A percentile compares a stretch with the other conserved stretches of the same genome.
phyloP scores from a whole-genome alignment of 2,329 filamentous ascomycete genomes.

The Colletotrichum siamense region DNA sequence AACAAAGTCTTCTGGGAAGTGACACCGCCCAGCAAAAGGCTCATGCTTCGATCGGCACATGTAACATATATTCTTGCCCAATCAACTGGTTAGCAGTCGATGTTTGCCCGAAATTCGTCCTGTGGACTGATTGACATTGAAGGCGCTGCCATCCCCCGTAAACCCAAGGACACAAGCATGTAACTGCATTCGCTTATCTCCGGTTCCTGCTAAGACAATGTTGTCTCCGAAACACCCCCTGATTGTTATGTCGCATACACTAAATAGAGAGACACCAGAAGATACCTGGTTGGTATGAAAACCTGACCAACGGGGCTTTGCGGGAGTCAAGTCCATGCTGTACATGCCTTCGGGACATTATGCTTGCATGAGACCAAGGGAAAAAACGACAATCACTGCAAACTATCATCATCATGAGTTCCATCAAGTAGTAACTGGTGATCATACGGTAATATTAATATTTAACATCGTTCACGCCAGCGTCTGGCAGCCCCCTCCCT shows the following conservation, averaged over 20 bases:
- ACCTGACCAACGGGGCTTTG: background rate
- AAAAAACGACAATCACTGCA: too few relatives aligned
- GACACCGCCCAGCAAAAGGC: rapidly evolving
- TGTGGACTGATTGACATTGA: too few relatives aligned
- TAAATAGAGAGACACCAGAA: background rate
- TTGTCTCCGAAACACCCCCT: background rate
- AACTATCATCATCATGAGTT: too few relatives aligned
- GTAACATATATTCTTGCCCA: rapidly evolving
- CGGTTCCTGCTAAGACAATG: too few relatives aligned
- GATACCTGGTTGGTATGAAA: background rate
- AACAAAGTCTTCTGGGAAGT: background rate
- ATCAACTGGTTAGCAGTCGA: background rate
- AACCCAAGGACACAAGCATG: too few relatives aligned
- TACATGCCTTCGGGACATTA: background rate
- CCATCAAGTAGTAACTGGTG: background rate
- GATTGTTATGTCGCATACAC: rapidly evolving
- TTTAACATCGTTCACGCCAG: background rate
- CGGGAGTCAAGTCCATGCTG: rapidly evolving
- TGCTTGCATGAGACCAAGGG: background rate
- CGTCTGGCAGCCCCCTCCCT: too few relatives aligned
- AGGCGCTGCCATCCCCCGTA: too few relatives aligned
- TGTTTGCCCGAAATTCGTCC: too few relatives aligned
- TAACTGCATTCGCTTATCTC: too few relatives aligned
- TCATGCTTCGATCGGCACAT: background rate
- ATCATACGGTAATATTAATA: rapidly evolving